Evolutionary conservation across 2,329 filamentous ascomycete species (phyloP), one percentile per base, ranked within the genome.

Genomic region (Penicillium sp.): DNA sequence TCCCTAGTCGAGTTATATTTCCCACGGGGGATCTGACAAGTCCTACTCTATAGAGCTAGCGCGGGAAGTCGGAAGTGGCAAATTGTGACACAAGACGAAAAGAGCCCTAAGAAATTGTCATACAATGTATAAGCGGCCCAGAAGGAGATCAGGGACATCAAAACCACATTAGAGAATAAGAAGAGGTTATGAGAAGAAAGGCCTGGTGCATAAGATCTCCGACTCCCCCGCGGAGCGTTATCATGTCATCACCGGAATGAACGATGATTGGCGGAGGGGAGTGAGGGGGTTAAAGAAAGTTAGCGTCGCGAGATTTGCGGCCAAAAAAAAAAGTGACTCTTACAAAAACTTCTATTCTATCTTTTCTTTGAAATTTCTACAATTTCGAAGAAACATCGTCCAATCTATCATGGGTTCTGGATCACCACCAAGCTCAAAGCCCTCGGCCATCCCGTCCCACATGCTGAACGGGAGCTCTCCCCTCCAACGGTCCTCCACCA

Each of bases 401-500:
- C 31, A 9, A 48, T 34, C 56, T 52, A 63, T 59, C 56, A 82
- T 82, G 80, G 75, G 79, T 59, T 72, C 75, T 56, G 73, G 68
- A 57, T 74, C 74, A 56, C 73, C 73, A 38, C 68, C 68, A 57
- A 77, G 63, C 57, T 74, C 69, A 56, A 80, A 78, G 70, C 80
- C 77, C 60, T 77, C 80, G 40, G 80, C 81, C 10, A 73, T 85
- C 29, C 83, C 83, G 27, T 77, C 81, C 46, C 79, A 85, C 69
- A 72, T 86, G 54, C 63, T 81, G 45, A 85, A 86, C 67, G 83
- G 81, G 48, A 74, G 76, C 53, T 79, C 77, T 49, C 79, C 82
- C 44, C 76, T 83, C 32, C 75, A 81, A 44, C 46, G 27, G 13
- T n/a, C 7, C 31, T 31, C 72, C 76, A 10, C 76, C 14, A 74